A percentile compares a stretch with the other conserved stretches of the same genome.
Evolutionary conservation across 176 grass and related monocot genomes (phyloP).

Genomic region (Sorghum bicolor): DNA sequence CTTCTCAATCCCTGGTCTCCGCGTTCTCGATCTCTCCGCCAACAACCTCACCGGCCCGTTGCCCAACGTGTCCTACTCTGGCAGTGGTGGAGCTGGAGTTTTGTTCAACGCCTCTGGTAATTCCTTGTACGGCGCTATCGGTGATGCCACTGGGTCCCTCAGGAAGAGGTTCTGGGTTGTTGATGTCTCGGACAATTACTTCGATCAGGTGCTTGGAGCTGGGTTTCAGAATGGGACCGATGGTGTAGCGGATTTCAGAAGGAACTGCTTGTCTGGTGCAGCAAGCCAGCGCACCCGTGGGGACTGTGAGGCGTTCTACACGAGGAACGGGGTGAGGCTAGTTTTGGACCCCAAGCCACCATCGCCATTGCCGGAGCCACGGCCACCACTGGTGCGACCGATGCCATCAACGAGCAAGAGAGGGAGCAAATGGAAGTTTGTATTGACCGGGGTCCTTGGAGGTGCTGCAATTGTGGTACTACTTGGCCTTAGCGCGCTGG

Average conservation of each 20-base stretch:
- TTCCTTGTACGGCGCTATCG: slow-evolving; percentile 56
- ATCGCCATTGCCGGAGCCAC: not conserved
- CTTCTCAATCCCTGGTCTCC: slow-evolving; percentile 40
- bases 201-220: slow-evolving; percentile 18
- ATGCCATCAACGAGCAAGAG: slow-evolving; percentile 11
- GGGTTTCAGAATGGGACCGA: slow-evolving; percentile 13
- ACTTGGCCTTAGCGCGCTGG: slow-evolving; percentile 21
- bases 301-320: slow-evolving; percentile 69
- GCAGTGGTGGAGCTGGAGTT: not conserved
- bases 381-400: slow-evolving; percentile 22
- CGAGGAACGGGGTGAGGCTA: slow-evolving; percentile 29
- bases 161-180: slow-evolving; percentile 51
- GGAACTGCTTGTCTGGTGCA: slow-evolving; percentile 58
- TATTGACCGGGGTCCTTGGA: slow-evolving; percentile 51
- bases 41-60: slow-evolving; percentile 71
- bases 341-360: not conserved
- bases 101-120: slow-evolving; percentile 71
- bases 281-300: slow-evolving; percentile 47
- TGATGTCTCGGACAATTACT: slow-evolving; percentile 78
- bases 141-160: slow-evolving; percentile 23
- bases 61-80: not conserved
- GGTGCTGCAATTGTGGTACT: slow-evolving; percentile 35
- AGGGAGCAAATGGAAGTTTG: slow-evolving; percentile 40
- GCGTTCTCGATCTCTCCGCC: slow-evolving; percentile 55
- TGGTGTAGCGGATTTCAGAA: not conserved